Evolutionary conservation across 2,329 filamentous ascomycete species (phyloP), one percentile per base, ranked within the genome.

Genomic region (Tolypocladium endophyticum): DNA sequence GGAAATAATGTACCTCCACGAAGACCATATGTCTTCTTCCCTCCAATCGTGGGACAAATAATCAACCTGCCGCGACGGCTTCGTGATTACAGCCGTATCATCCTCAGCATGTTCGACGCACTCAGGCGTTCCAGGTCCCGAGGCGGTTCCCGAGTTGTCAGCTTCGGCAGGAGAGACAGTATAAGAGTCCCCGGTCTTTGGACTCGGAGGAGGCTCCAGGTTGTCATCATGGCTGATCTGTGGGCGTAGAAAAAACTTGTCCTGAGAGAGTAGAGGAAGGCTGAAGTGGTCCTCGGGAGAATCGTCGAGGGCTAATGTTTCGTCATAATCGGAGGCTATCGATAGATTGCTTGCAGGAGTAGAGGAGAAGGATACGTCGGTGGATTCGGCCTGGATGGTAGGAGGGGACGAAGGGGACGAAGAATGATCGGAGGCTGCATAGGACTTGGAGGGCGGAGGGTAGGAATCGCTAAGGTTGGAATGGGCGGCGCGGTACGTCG

Each of bases 11-110:
- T 96, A 94, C 70, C 92, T 87, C 94, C 94, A 97, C 1, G 93
- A 97, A 7, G 90, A 88, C 92, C 92, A 97, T 33, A 97, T 95
- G 73, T 99, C 93, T 73, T 97, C 92, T 74, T 97, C 92, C 63
- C 84, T 86, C 90, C 93, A 96, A 62, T 93, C 86, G 70, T 97
- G 90, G 23, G 92, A 96, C 55, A 97, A 82, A 70, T 96, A 96
- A 74, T 96, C 92, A n/a, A 96, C 92, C 74, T 96, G 91, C 64
- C 91, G 82, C 54, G 92, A 92, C 1, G 91, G 91, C 68, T 88
- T 85, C 39, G 80, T 81, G 63, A 86, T 83, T 43, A 95, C 80
- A 14, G 88, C 87, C 12, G 86, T 88, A 72, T 96, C 92, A 66
- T 96, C 92, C 65, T 89, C 87, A 11, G 88, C 87, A 38, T 86